phyloP scores from a whole-genome alignment of 345 rosid species.

The Durio zibethinus region DNA sequence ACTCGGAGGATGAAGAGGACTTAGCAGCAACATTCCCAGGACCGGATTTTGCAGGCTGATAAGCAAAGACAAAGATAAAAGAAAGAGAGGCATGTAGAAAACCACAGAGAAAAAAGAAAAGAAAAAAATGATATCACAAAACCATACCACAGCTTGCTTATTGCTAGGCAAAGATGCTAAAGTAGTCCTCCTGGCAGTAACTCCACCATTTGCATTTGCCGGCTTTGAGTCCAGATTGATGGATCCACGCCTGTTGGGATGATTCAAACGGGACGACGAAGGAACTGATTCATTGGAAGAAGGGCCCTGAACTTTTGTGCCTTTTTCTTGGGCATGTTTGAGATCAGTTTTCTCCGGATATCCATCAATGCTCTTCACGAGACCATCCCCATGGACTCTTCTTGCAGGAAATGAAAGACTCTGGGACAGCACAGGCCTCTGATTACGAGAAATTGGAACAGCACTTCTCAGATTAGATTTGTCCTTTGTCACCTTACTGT shows the following conservation, averaged over 20 bases:
- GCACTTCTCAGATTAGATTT: slow-evolving; percentile 46
- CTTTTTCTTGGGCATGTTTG: slow-evolving; percentile 38
- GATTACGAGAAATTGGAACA: slow-evolving; percentile 37
- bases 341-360: slow-evolving; percentile 28
- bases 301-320: slow-evolving; percentile 22
- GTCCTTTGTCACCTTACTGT: slow-evolving; percentile 43
- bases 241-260: slow-evolving; percentile 26
- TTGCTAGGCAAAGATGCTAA: slow-evolving; percentile 30
- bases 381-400: slow-evolving; percentile 39
- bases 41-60: slow-evolving; percentile 47
- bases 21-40: slow-evolving; percentile 32
- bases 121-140: slow-evolving; percentile 4
- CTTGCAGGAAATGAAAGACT: slow-evolving; percentile 65
- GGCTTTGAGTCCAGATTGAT: slow-evolving; percentile 32
- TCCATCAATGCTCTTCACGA: slow-evolving; percentile 58
- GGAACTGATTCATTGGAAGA: slow-evolving; percentile 30
- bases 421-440: slow-evolving; percentile 56
- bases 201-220: slow-evolving; percentile 20
- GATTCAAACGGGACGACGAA: slow-evolving; percentile 26
- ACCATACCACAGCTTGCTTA: slow-evolving; percentile 40
- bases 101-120: not conserved
- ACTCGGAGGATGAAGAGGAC: slow-evolving; percentile 40
- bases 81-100: not conserved
- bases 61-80: slow-evolving; percentile 13
- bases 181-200: slow-evolving; percentile 33